phyloP scores from a whole-genome alignment of 345 rosid genomes.

The Rhizophora apiculata region DNA sequence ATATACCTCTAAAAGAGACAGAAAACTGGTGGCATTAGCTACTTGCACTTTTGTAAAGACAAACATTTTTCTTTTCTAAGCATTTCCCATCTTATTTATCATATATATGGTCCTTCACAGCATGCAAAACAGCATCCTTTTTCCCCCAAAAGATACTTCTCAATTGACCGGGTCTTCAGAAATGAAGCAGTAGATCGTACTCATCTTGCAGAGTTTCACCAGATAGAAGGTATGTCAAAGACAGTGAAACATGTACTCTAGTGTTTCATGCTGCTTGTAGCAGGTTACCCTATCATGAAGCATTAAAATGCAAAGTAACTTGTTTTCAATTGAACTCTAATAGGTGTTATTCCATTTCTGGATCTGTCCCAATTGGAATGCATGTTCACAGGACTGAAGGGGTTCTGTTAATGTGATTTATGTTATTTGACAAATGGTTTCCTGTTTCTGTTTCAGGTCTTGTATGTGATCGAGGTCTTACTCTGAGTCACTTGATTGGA shows the following conservation, averaged over 20 bases:
- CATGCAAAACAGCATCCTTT: slow-evolving; percentile 52
- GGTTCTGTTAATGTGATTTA: not conserved
- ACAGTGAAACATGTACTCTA: no score
- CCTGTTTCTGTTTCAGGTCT: slow-evolving; percentile 55
- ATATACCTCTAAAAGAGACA: not conserved
- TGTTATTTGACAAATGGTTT: not conserved
- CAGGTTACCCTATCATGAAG: not conserved
- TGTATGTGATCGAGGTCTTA: slow-evolving; percentile 87
- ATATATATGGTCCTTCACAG: slow-evolving; percentile 7
- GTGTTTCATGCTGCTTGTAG: not conserved
- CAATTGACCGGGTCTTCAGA: slow-evolving; percentile 96
- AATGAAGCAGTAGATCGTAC: slow-evolving; percentile 96
- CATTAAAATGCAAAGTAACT: not conserved
- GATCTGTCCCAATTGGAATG: not conserved
- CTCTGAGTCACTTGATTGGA: slow-evolving; percentile 89
- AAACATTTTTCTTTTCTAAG: no score
- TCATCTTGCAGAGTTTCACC: slow-evolving; percentile 97
- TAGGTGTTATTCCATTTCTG: not conserved
- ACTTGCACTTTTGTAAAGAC: no score
- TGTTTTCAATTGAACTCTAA: not conserved
- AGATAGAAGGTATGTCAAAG: slow-evolving; percentile 71
- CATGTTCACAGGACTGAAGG: not conserved
- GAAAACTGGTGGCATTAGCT: not conserved
- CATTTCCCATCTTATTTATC: not conserved
- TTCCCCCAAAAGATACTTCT: slow-evolving; percentile 81